A percentile compares a stretch with the other conserved stretches of the same genome.
Conservation (phyloP, 73 alveolate species). For the Breviolum minutum region DNA sequence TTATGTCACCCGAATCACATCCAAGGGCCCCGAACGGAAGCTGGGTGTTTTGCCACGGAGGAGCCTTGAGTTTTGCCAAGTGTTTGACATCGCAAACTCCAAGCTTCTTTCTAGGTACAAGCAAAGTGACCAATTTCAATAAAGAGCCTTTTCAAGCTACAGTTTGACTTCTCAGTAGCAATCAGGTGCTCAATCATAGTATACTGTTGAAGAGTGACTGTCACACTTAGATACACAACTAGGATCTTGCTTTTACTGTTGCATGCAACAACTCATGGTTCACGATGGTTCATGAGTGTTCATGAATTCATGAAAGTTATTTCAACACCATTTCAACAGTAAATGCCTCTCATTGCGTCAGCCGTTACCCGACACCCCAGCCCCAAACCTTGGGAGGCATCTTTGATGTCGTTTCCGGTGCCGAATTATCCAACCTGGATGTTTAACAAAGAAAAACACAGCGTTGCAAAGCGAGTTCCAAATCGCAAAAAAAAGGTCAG, state of each 20-base stretch:
- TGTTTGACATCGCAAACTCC: too few species aligned
- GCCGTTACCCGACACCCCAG: background rate
- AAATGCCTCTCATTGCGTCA: background rate
- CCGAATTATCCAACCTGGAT: background rate
- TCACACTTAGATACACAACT: too few species aligned
- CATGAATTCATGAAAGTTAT: background rate
- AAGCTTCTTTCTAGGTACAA: too few species aligned
- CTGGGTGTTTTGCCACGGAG: background rate
- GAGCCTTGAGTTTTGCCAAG: background rate
- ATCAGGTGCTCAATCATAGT: too few species aligned
- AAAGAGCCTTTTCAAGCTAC: too few species aligned
- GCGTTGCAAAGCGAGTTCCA: background rate
- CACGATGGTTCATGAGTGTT: background rate
- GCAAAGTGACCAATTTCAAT: too few species aligned
- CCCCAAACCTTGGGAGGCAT: background rate
- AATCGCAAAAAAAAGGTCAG: background rate
- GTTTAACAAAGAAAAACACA: background rate
- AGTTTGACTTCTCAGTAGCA: too few species aligned
- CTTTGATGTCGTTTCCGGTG: conserved; percentile 24
- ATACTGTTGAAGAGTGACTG: too few species aligned
- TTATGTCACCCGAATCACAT: background rate
- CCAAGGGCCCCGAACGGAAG: background rate
- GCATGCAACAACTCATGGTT: background rate
- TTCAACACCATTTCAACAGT: too few species aligned
- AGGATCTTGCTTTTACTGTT: background rate